Evolutionary conservation across 2,329 filamentous ascomycete species (phyloP), one percentile per base, ranked within the genome.

Genomic region (Xenosphaeropsis pyriputrescens): DNA sequence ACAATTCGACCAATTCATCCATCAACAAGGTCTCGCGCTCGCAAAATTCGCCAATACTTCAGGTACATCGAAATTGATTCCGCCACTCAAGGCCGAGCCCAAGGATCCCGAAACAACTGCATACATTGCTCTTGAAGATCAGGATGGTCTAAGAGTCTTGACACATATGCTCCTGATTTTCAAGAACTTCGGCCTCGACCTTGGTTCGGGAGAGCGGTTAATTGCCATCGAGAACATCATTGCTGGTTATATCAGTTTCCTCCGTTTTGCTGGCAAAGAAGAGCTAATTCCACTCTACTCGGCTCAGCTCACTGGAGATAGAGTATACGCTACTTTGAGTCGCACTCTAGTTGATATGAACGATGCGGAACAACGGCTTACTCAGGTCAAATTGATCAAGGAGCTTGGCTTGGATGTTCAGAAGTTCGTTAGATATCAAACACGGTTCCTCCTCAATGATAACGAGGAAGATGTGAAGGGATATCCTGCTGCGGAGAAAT

Each of bases 201-300:
- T 61, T 14, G 62, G 67, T 19, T 58, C 65, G 22, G 45, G 50
- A 3, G 51, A 50, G 41, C 55, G 53, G 18, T 49, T 51, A n/a
- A 50, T 52, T 36, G 57, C 57, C 33, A 55, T 53, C 26, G 81
- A 93, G 50, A 85, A 83, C 50, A 75, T 89, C 34, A 65, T 95
- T 37, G 75, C 81, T 1, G 78, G 75, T 4, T 96, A 96, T 54
- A 80, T 93, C 39, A 81, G 82, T 48, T 78, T 82, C 43, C 62
- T 98, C 29, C 75, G 83, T 32, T 67, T 80, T 34, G 72, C 74
- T 13, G 74, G 76, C 26, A 73, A 91, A 39, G 75, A 81, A 41
- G 79, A 89, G 44, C 62, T 91, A 32, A 81, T 94, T 39, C 88
- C 91, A 1, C 64, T 93, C 1, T 98, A 98, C 56, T 88, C 84